Conservation (phyloP, 1,139 yeast species). For the Zygosaccharomyces sapae region DNA sequence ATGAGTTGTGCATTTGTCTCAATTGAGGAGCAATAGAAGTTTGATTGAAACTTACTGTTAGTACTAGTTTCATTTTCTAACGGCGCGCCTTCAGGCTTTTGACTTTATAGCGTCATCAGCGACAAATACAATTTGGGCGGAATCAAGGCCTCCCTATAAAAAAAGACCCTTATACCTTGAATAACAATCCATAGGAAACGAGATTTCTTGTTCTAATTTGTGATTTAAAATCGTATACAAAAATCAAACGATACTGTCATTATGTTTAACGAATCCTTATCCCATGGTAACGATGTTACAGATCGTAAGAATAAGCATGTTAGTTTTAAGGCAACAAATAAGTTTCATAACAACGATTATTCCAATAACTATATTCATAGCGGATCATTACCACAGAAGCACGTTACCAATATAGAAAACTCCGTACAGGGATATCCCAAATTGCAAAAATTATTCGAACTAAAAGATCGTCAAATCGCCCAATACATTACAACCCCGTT, state of each 20-base stretch:
- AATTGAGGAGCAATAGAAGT: not conserved
- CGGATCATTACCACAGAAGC: conserved; percentile 56
- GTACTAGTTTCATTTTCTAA: conserved; percentile 3
- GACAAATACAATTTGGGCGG: not conserved
- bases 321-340: conserved; percentile 26
- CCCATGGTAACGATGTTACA: not conserved
- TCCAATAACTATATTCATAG: conserved; percentile 64
- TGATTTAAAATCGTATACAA: not conserved
- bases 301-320: conserved; percentile 18
- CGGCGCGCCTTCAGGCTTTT: conserved; percentile 1
- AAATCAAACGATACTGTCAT: not conserved
- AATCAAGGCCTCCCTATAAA: not conserved
- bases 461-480: conserved; percentile 51
- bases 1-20: conserved; percentile 1
- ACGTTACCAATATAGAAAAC: conserved; percentile 58
- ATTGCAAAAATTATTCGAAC: conserved; percentile 58
- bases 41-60: not conserved
- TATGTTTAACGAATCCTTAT: not conserved
- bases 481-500: conserved; percentile 58
- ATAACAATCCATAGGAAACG: not conserved
- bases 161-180: not conserved
- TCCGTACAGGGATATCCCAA: conserved; percentile 85
- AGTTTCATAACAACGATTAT: conserved; percentile 52
- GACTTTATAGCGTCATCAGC: not conserved
- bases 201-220: not conserved